Conservation (phyloP, 2,329 filamentous ascomycete genomes). For the Fusarium sp. region DNA sequence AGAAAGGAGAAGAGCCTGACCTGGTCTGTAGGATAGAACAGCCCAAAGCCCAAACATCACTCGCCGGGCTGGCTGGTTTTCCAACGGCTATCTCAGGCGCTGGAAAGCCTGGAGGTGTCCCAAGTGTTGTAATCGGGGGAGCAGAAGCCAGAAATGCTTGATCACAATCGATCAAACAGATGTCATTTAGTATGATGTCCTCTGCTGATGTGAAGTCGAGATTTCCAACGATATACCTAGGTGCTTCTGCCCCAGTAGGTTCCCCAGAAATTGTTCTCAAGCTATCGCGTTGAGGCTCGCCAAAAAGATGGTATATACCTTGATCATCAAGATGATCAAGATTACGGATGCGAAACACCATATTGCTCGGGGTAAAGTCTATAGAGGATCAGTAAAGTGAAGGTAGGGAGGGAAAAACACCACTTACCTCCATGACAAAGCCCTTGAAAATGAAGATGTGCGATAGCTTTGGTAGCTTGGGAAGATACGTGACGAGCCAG, state of each 20-base stretch:
- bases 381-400: neutral
- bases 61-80: neutral
- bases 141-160: neutral
- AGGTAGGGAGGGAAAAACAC: accelerated
- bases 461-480: neutral
- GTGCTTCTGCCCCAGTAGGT: neutral
- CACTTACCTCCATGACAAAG: neutral
- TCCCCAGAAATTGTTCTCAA: neutral
- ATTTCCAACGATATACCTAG: neutral
- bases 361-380: neutral
- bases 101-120: neutral
- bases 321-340: neutral
- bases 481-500: neutral
- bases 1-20: slow-evolving; percentile 10
- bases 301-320: neutral
- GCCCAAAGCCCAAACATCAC: slow-evolving; percentile 23
- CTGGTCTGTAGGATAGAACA: slow-evolving; percentile 8
- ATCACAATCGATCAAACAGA: neutral
- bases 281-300: neutral
- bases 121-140: neutral
- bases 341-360: neutral
- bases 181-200: neutral
- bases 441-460: neutral
- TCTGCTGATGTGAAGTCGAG: neutral
- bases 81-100: neutral